Evolutionary conservation across 176 grass and related monocot species (phyloP).

Genomic region (Puya raimondii): DNA sequence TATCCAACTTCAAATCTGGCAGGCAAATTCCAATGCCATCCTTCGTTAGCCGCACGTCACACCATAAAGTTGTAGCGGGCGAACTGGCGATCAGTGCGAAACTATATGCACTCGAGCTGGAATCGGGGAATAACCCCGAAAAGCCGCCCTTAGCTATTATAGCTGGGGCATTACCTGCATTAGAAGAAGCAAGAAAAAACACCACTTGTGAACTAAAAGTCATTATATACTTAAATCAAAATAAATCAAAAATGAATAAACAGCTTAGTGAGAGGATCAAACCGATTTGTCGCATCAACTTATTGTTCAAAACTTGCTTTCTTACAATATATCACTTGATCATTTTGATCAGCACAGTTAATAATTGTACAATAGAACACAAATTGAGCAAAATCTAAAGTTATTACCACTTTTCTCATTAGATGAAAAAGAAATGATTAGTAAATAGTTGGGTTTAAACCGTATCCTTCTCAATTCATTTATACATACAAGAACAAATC

Average conservation of each 20-base stretch:
- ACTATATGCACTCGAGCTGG: slow-evolving; percentile 38
- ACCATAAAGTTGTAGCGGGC: slow-evolving; percentile 41
- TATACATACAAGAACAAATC: too few species aligned
- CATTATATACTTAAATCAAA: slow-evolving; percentile 11
- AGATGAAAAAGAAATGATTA: too few species aligned
- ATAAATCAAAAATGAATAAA: neutral
- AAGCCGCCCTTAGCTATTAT: slow-evolving; percentile 76
- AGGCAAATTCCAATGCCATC: slow-evolving; percentile 68
- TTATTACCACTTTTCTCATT: too few species aligned
- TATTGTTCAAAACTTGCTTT: too few species aligned
- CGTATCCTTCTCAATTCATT: too few species aligned
- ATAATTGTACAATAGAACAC: too few species aligned
- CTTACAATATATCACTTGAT: too few species aligned
- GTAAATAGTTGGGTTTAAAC: too few species aligned
- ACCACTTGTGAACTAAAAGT: neutral
- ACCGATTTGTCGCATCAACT: too few species aligned
- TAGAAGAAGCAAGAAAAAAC: neutral
- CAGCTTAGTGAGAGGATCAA: neutral
- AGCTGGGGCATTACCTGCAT: slow-evolving; percentile 53
- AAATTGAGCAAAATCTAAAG: too few species aligned
- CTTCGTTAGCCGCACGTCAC: slow-evolving; percentile 69
- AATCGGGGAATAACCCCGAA: slow-evolving; percentile 80
- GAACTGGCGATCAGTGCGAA: slow-evolving; percentile 35
- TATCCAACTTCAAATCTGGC: slow-evolving; percentile 57
- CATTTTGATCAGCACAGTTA: too few species aligned